Percentiles rank a stretch among this genome's conserved stretches.
Evolutionary conservation across 2,329 filamentous ascomycete species (phyloP).

Genomic region (Coniochaeta sp.): DNA sequence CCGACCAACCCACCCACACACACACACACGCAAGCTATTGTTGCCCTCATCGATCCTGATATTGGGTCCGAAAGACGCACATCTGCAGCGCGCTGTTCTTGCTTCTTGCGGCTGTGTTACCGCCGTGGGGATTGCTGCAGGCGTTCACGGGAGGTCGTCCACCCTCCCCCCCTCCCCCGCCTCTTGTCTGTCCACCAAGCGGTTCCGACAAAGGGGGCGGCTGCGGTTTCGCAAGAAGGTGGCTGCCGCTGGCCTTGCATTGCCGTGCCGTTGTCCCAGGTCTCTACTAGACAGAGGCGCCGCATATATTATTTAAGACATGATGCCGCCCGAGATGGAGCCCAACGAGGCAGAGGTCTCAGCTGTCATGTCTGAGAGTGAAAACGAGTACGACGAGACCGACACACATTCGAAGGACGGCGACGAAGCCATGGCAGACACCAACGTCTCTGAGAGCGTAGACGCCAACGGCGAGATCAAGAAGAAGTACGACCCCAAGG

Average conservation of each 20-base stretch:
- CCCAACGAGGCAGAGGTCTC: constrained; percentile 47
- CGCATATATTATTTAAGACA: constrained; percentile 47
- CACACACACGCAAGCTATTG: not conserved
- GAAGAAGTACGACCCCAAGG: constrained; percentile 76
- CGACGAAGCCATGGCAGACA: constrained; percentile 46
- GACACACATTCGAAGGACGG: constrained; percentile 37
- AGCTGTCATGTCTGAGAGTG: constrained; percentile 52
- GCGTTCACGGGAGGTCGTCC: constrained; percentile 7
- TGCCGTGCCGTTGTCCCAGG: constrained; percentile 10
- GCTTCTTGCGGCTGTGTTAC: constrained; percentile 17
- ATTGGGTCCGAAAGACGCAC: constrained; percentile 8
- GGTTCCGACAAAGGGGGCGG: not conserved
- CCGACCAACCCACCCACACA: not conserved
- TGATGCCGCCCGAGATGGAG: constrained; percentile 48
- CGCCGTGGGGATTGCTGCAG: constrained; percentile 19
- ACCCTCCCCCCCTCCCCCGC: not conserved
- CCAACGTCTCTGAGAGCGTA: constrained; percentile 33
- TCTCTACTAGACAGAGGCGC: not conserved
- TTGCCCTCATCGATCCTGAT: constrained; percentile 5
- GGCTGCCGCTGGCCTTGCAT: constrained; percentile 9
- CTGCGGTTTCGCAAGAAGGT: constrained; percentile 5
- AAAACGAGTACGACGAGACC: constrained; percentile 45
- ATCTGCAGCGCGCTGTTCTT: constrained; percentile 19
- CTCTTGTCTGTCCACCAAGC: not conserved
- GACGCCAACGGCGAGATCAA: constrained; percentile 45